Base-by-base conservation (phyloP, 2,329 filamentous ascomycete species). In the Chalaropsis thielavioides region DNA sequence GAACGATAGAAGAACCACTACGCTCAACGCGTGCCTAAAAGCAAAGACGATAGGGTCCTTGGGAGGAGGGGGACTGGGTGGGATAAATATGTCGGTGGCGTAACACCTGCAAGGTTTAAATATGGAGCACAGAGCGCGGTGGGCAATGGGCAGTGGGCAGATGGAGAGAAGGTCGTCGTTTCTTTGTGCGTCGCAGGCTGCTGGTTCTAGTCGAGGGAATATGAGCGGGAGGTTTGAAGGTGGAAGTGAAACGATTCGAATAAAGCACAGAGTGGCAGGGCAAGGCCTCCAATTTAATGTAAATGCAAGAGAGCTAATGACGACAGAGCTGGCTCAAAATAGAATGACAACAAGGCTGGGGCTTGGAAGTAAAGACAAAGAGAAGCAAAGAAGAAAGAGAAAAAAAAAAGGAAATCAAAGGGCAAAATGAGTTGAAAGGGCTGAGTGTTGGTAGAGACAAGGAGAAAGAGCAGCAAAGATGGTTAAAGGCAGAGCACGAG, bases 41-140 rank as follows among this genome's bases (percentile, higher is more conserved):
- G 27, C 24, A 38, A n/a, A 38, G 22, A 58, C 1, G 51, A 31
- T 15, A 46, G 43, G 43, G 3, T 46, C n/a, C 3, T 46, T 2
- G 15, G 19, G 43, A 1, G 17, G 51, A 58, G 51, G 51, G 51
- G 51, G 51, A 27, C 10, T 35, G 13, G 51, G 51, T 27, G 51
- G 17, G 51, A 58, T 58, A 58, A 58, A 58, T 58, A 58, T 35
- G 51, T 58, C n/a, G 51, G 51, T n/a, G 51, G 51, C 51, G 51
- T 58, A 58, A 35, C 51, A 51, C 46, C 46, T 51, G 51, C 51
- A 35, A 58, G 51, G 51, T 58, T 31, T 58, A 58, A 51, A 51
- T 51, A 51, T 51, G 46, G 46, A 51, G 46, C 46, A 51, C 13
- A 49, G 44, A 49, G 44, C 44, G 17, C 31, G 10, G 35, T 38